Conservation (phyloP, 106 monocot species). For the Platanthera guangdongensis region DNA sequence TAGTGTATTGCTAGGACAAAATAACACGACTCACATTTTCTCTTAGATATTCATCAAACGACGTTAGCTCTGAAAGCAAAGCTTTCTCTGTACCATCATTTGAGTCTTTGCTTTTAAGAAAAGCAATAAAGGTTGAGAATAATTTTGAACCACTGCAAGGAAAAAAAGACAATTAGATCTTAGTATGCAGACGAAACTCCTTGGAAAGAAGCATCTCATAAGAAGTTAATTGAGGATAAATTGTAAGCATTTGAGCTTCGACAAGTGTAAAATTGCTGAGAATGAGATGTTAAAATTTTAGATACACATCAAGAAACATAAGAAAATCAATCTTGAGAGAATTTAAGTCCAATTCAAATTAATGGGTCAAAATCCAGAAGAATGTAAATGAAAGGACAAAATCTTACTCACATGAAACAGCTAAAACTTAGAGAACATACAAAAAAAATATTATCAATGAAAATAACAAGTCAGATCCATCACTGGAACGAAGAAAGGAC, state of each 20-base stretch:
- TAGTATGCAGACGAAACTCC: not conserved
- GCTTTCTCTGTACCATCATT: slow-evolving; percentile 70
- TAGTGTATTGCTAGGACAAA: not conserved
- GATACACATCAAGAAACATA: too few species aligned
- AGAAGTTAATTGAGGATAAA: not conserved
- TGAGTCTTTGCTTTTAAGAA: slow-evolving; percentile 68
- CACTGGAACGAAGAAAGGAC: too few species aligned
- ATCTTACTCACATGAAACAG: too few species aligned
- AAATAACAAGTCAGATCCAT: too few species aligned
- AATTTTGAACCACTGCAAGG: slow-evolving; percentile 66
- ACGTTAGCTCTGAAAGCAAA: slow-evolving; percentile 44
- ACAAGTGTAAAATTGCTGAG: not conserved
- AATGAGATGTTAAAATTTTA: too few species aligned
- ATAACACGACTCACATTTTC: slow-evolving; percentile 49
- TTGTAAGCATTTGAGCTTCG: not conserved
- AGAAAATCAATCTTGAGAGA: too few species aligned
- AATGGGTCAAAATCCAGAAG: not conserved
- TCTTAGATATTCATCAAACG: slow-evolving; percentile 61
- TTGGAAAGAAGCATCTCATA: not conserved
- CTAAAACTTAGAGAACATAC: too few species aligned
- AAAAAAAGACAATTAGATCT: not conserved
- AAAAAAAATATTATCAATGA: too few species aligned
- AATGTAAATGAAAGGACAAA: not conserved
- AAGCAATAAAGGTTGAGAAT: slow-evolving; percentile 59
- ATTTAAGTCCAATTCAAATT: not conserved